These are phyloP conservation scores for Xylariaceae sp. DNA, from an alignment of 2,329 filamentous ascomycete species.

Conservation along the genomic window DNA sequence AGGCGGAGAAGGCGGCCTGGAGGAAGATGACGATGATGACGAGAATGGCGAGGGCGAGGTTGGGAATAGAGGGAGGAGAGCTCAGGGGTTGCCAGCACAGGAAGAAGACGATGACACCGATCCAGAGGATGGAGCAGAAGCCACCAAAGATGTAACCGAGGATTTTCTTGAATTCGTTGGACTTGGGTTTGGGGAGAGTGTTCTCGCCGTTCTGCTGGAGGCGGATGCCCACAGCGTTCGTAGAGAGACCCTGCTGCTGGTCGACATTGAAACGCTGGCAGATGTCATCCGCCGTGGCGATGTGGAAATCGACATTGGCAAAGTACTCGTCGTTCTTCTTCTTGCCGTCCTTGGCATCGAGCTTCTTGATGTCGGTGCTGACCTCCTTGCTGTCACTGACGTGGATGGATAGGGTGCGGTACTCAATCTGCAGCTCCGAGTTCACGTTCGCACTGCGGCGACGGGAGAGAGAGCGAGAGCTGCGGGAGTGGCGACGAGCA, in stretches of 20 bases:
- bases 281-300: background rate
- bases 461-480: background rate
- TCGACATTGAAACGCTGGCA: slow-evolving; percentile 2
- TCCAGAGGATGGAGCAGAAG: background rate
- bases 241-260: background rate
- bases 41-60: background rate
- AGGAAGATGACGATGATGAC: slow-evolving; percentile 1
- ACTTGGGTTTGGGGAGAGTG: background rate
- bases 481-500: background rate
- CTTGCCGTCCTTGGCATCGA: background rate
- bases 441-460: background rate
- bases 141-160: background rate
- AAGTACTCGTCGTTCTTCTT: background rate
- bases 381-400: background rate
- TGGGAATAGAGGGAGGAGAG: background rate
- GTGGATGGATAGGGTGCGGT: background rate
- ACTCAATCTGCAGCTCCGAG: background rate
- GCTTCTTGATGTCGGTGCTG: background rate
- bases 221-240: background rate
- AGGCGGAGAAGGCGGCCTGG: background rate
- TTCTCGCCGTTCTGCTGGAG: background rate
- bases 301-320: background rate
- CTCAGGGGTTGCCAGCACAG: slow-evolving; percentile 1
- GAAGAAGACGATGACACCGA: slow-evolving; percentile 1
- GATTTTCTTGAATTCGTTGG: background rate